Evolutionary conservation across 306 rosid genomes (phyloP), one percentile per base, ranked within the genome.

Genomic region (Geum urbanum): DNA sequence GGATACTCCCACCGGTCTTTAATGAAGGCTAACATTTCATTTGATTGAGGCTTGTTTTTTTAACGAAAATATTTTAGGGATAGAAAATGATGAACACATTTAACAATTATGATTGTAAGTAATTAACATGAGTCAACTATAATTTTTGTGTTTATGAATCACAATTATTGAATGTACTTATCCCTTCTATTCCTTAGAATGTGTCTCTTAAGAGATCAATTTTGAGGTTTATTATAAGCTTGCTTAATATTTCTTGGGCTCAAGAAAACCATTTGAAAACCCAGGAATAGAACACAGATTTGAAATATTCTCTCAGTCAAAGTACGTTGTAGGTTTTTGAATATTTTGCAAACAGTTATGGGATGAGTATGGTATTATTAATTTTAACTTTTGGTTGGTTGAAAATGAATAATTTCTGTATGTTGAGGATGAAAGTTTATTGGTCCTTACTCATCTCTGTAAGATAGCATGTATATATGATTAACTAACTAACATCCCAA

Each of bases 1-100:
- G 67, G 76, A 49, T 53, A 58, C 52, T 69, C 49, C 14, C 57
- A 32, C 52, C 49, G 7, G 37, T 4, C 37, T 32, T 32, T 32
- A 32, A 32, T 32, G 20, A 22, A 41, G 9, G 64, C 55, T 43
- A 53, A n/a, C n/a, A n/a, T n/a, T n/a, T n/a, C n/a, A n/a, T n/a
- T n/a, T n/a, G n/a, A n/a, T n/a, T n/a, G n/a, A n/a, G n/a, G n/a
- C n/a, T n/a, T n/a, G n/a, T n/a, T n/a, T n/a, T n/a, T n/a, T n/a
- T n/a, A n/a, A n/a, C n/a, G n/a, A n/a, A n/a, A n/a, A n/a, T n/a
- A n/a, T n/a, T n/a, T n/a, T n/a, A n/a, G n/a, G n/a, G n/a, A n/a
- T n/a, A n/a, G n/a, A n/a, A n/a, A n/a, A n/a, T n/a, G n/a, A n/a
- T n/a, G n/a, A n/a, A n/a, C n/a, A n/a, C n/a, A n/a, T n/a, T n/a